Percentiles rank a stretch among this genome's conserved stretches.
These are phyloP conservation scores for Ogataea methylovora DNA, from an alignment of 805 yeast genomes.

Conservation along the genomic window DNA sequence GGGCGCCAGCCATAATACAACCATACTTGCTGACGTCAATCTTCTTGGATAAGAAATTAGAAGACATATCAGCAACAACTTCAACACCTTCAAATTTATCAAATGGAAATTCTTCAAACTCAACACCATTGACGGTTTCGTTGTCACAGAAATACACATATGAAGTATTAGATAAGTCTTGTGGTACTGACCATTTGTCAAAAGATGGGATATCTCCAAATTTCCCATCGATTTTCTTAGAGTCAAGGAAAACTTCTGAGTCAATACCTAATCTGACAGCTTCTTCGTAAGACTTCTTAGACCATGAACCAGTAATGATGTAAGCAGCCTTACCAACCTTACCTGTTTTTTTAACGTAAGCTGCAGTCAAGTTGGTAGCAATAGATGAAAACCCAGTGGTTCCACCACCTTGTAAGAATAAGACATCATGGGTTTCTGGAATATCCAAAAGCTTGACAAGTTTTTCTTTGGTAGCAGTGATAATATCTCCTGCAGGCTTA, in stretches of 20 bases:
- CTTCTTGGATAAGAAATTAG: conserved; percentile 77
- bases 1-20: conserved; percentile 94
- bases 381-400: conserved; percentile 91
- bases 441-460: conserved; percentile 58
- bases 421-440: conserved; percentile 91
- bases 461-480: conserved; percentile 67
- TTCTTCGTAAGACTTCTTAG: conserved; percentile 81
- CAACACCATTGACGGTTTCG: conserved; percentile 95
- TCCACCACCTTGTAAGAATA: conserved; percentile 97
- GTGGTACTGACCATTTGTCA: conserved; percentile 53
- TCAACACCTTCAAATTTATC: conserved; percentile 62
- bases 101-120: conserved; percentile 47
- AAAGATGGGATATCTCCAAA: conserved; percentile 63
- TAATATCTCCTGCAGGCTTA: conserved; percentile 66
- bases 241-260: conserved; percentile 58
- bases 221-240: conserved; percentile 49
- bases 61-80: conserved; percentile 91
- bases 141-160: conserved; percentile 91
- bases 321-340: conserved; percentile 78
- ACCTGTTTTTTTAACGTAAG: conserved; percentile 57
- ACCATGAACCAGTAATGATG: conserved; percentile 91
- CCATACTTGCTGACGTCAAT: conserved; percentile 84
- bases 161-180: conserved; percentile 61
- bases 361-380: conserved; percentile 74
- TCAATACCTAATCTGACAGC: conserved; percentile 78